A percentile compares a stretch with the other conserved stretches of the same genome.
phyloP scores from a whole-genome alignment of 2,329 filamentous ascomycete genomes.

The Penicillium sp. region DNA sequence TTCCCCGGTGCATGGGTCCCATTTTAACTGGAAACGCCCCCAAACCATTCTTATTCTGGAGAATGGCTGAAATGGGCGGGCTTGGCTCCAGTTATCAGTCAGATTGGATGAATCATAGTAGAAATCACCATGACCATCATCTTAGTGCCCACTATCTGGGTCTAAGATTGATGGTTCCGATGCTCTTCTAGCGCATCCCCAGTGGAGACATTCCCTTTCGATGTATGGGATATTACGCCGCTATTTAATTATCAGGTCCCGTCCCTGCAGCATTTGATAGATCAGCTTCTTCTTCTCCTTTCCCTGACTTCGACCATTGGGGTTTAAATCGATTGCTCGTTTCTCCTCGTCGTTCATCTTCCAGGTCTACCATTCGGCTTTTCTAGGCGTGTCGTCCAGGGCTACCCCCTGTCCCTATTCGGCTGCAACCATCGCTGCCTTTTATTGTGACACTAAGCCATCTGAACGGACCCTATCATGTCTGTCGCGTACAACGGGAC shows the following conservation, averaged over 20 bases:
- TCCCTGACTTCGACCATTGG: background rate
- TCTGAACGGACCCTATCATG: slow-evolving; percentile 29
- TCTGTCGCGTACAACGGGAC: slow-evolving; percentile 67
- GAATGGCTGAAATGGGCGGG: slow-evolving; percentile 17
- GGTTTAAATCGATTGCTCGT: slow-evolving; percentile 4
- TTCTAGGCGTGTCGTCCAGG: background rate
- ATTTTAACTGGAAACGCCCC: slow-evolving; percentile 10
- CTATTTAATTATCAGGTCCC: slow-evolving; percentile 28
- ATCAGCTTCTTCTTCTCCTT: slow-evolving; percentile 20
- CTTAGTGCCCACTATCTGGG: slow-evolving; percentile 27
- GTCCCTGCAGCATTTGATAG: slow-evolving; percentile 29
- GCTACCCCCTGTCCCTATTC: background rate
- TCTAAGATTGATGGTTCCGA: slow-evolving; percentile 23
- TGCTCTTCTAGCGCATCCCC: slow-evolving; percentile 22
- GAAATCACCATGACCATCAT: slow-evolving; percentile 26
- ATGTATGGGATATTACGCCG: slow-evolving; percentile 13
- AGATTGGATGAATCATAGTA: slow-evolving; percentile 27
- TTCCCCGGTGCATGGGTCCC: slow-evolving; percentile 17
- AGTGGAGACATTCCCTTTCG: slow-evolving; percentile 25
- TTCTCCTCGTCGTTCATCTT: background rate
- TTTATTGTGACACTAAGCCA: background rate
- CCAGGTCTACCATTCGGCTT: background rate
- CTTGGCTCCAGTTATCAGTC: slow-evolving; percentile 24
- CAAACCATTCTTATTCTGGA: slow-evolving; percentile 5
- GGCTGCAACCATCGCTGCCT: background rate